Evolutionary conservation across 805 yeast species (phyloP).

Genomic region (Starmerella potacharoeniae): DNA sequence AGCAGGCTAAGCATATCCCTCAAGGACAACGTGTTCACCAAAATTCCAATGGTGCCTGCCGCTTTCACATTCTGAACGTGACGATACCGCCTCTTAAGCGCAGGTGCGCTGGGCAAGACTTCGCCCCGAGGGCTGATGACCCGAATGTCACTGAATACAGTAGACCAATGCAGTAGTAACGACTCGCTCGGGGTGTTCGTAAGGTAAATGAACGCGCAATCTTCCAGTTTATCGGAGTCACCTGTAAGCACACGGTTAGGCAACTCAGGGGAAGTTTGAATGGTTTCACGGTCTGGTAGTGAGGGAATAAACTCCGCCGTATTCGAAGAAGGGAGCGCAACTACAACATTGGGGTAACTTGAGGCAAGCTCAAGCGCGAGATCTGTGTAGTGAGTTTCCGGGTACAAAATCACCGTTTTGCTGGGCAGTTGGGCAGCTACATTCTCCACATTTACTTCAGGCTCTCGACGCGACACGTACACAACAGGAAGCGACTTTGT

Average conservation of each 20-base stretch:
- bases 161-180: constrained; percentile 58
- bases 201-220: constrained; percentile 9
- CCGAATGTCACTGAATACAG: constrained; percentile 39
- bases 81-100: constrained; percentile 71
- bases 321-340: constrained; percentile 22
- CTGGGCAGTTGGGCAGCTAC: constrained; percentile 25
- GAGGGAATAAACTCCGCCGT: constrained; percentile 18
- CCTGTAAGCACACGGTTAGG: constrained; percentile 16
- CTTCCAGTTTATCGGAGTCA: neutral
- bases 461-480: constrained; percentile 56
- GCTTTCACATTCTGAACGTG: constrained; percentile 81
- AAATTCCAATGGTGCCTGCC: constrained; percentile 83
- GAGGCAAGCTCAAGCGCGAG: constrained; percentile 29
- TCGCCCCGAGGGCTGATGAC: constrained; percentile 9
- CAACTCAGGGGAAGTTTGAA: neutral
- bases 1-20: constrained; percentile 60
- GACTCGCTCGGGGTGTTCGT: constrained; percentile 63
- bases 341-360: constrained; percentile 25
- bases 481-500: constrained; percentile 61
- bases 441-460: constrained; percentile 33
- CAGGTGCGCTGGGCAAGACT: constrained; percentile 41
- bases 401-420: constrained; percentile 40
- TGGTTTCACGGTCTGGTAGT: neutral
- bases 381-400: constrained; percentile 57
- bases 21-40: constrained; percentile 81